phyloP scores from a whole-genome alignment of 208 protist species.

The Leishmania amazonensis region DNA sequence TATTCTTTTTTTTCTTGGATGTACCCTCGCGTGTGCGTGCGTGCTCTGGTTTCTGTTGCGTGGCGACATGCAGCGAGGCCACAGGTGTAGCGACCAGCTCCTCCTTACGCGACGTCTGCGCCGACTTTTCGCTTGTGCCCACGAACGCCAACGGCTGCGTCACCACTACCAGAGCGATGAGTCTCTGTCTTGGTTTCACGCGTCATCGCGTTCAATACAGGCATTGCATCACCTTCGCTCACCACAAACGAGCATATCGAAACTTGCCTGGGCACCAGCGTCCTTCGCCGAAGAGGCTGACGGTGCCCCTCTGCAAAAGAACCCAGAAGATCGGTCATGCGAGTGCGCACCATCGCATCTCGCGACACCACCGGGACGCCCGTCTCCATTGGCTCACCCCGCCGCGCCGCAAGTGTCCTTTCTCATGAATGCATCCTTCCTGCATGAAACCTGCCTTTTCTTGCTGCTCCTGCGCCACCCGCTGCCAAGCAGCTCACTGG shows the following conservation, averaged over 20 bases:
- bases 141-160: not conserved
- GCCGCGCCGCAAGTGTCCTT: not conserved
- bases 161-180: not conserved
- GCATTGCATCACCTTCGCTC: not conserved
- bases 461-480: constrained; percentile 49
- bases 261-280: constrained; percentile 1
- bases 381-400: not conserved
- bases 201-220: not conserved
- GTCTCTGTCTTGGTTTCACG: not conserved
- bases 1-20: not conserved
- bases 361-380: not conserved
- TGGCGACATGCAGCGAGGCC: not conserved
- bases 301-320: not conserved
- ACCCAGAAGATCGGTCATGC: not conserved
- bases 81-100: not conserved
- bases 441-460: constrained; percentile 74
- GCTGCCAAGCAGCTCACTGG: constrained; percentile 12
- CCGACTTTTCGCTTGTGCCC: not conserved
- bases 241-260: no score
- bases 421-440: constrained; percentile 53
- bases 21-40: not conserved
- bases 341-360: not conserved
- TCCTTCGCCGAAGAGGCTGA: constrained; percentile 5
- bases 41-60: not conserved
- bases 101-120: not conserved